phyloP scores from a whole-genome alignment of 192 early-diverging fungal genomes.

The Dimargaris xerosporica region DNA sequence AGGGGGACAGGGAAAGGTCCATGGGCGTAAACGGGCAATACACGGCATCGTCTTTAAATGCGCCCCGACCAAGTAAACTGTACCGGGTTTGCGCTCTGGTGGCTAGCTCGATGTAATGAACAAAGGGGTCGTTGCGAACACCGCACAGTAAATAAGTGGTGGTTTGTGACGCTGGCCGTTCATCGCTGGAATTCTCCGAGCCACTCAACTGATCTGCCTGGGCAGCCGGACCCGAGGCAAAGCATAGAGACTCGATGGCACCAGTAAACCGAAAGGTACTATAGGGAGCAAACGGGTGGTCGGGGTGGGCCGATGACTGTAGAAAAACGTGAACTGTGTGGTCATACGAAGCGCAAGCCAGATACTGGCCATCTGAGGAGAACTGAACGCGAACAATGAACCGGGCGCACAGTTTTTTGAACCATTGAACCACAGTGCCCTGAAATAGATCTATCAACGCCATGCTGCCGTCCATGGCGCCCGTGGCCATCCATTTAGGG shows the following conservation, averaged over 20 bases:
- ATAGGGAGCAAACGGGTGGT: neutral
- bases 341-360: conserved; percentile 6
- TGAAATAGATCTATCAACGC: neutral
- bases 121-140: neutral
- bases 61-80: conserved; percentile 1
- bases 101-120: neutral
- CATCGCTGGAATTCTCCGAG: too few species aligned
- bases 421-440: neutral
- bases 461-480: neutral
- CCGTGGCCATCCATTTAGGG: neutral
- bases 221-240: neutral
- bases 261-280: neutral
- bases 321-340: conserved; percentile 1
- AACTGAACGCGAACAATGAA: neutral
- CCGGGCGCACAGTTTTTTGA: neutral
- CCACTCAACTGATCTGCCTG: too few species aligned
- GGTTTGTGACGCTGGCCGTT: neutral
- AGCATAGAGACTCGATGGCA: conserved; percentile 2
- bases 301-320: neutral
- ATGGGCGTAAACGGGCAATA: conserved; percentile 7
- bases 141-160: neutral
- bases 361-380: neutral
- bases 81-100: neutral
- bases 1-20: neutral
- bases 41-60: conserved; percentile 7